These are phyloP conservation scores for Leucoagaricus sp. DNA, from an alignment of 1,284 basidiomycete species.

Conservation along the genomic window DNA sequence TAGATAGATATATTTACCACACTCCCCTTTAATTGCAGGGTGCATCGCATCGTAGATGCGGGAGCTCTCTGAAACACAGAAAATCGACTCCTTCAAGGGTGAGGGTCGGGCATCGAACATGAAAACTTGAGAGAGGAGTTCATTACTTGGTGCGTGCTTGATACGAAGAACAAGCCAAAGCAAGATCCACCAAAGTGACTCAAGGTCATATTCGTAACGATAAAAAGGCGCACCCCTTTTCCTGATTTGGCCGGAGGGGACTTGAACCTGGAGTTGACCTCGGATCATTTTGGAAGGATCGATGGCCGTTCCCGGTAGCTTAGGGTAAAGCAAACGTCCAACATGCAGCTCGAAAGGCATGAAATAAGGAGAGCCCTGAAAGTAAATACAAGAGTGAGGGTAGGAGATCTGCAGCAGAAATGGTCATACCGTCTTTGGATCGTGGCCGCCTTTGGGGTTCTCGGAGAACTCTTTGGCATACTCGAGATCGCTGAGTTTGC, in stretches of 20 bases:
- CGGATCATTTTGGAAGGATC: not conserved
- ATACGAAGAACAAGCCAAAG: not conserved
- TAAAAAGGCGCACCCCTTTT: not conserved
- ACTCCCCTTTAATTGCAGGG: too few relatives aligned
- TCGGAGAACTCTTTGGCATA: conserved; percentile 20
- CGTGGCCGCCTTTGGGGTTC: conserved; percentile 1
- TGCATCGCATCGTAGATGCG: too few relatives aligned
- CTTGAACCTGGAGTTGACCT: not conserved
- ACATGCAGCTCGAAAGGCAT: conserved; percentile 21
- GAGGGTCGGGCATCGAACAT: not conserved
- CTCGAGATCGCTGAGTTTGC: conserved; percentile 23
- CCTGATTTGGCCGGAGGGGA: not conserved
- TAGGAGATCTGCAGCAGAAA: not conserved
- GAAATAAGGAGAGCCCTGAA: conserved; percentile 24
- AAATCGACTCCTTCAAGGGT: too few relatives aligned
- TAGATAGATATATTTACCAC: too few relatives aligned
- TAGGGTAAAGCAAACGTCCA: not conserved
- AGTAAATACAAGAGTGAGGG: not conserved
- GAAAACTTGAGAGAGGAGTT: not conserved
- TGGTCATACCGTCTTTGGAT: conserved; percentile 22
- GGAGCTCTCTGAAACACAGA: too few relatives aligned
- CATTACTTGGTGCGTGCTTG: not conserved
- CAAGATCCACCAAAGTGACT: conserved; percentile 1
- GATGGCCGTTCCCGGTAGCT: not conserved
- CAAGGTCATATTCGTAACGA: not conserved